Conservation (phyloP, 306 rosid species). For the Dalbergia cultrata region DNA sequence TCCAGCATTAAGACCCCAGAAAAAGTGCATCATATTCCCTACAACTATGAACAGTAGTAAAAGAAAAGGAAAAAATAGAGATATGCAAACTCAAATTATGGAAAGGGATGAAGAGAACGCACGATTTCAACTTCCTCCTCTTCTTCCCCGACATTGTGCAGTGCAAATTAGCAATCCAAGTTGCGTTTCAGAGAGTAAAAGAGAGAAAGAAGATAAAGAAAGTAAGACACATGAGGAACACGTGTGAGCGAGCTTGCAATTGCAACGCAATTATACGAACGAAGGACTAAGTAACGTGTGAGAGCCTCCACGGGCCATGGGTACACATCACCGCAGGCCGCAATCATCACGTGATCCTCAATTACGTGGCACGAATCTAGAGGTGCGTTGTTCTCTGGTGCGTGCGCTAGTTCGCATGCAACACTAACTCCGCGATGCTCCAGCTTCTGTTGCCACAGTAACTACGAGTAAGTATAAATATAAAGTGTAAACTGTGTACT, state of each 20-base stretch:
- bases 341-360: neutral
- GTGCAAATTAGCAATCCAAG: constrained; percentile 27
- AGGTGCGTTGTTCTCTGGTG: neutral
- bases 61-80: neutral
- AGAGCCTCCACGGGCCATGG: constrained; percentile 15
- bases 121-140: constrained; percentile 71
- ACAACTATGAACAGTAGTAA: no score
- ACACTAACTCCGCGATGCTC: neutral
- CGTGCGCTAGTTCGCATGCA: neutral
- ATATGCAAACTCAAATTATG: neutral
- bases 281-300: neutral
- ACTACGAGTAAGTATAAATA: no score
- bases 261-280: neutral
- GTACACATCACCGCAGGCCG: neutral
- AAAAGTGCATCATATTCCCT: neutral
- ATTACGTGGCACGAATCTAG: constrained; percentile 4
- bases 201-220: neutral
- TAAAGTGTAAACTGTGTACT: neutral
- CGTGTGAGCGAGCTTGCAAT: constrained; percentile 36
- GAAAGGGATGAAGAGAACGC: constrained; percentile 46
- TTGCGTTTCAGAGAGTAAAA: neutral
- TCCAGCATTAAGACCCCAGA: constrained; percentile 40
- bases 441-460: no score
- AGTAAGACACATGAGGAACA: constrained; percentile 20
- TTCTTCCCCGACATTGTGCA: constrained; percentile 66